These are phyloP conservation scores for Trichoderma reesei DNA, from an alignment of 495 filamentous ascomycete genomes.

Conservation along the genomic window DNA sequence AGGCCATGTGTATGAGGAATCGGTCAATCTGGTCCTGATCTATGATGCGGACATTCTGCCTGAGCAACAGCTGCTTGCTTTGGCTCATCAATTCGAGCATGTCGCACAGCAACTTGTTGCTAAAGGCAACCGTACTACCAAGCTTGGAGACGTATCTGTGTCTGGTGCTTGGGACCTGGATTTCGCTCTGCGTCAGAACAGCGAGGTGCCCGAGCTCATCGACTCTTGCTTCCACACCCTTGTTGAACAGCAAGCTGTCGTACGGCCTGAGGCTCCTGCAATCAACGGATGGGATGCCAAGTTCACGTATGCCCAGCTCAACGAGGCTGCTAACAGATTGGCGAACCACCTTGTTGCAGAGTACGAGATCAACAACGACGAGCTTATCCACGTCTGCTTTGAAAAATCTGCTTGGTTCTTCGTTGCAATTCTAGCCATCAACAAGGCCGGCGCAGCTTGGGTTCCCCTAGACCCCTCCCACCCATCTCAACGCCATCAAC, in stretches of 20 bases:
- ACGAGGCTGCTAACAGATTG: conserved; percentile 31
- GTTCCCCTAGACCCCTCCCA: conserved; percentile 47
- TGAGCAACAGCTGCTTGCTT: not conserved
- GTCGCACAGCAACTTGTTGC: not conserved
- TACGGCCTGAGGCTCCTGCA: conserved; percentile 17
- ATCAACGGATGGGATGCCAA: conserved; percentile 45
- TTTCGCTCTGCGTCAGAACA: not conserved
- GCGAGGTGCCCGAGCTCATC: conserved; percentile 1
- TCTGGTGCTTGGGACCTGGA: conserved; percentile 1
- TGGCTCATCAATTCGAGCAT: conserved; percentile 6
- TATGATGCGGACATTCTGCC: not conserved
- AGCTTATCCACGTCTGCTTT: conserved; percentile 45
- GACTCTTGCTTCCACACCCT: conserved; percentile 22
- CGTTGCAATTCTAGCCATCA: conserved; percentile 46
- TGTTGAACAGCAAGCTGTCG: conserved; percentile 14
- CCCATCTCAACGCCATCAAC: conserved; percentile 37
- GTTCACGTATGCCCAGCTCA: conserved; percentile 42
- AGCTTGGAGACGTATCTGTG: not conserved
- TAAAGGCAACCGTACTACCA: not conserved
- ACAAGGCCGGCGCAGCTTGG: conserved; percentile 49
- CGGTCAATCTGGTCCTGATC: not conserved
- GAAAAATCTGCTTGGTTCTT: conserved; percentile 44
- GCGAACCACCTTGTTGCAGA: conserved; percentile 31
- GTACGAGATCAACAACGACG: conserved; percentile 39
- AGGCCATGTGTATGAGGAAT: not conserved